phyloP scores from a whole-genome alignment of 2,329 filamentous ascomycete species.

The Penicillium sp. region DNA sequence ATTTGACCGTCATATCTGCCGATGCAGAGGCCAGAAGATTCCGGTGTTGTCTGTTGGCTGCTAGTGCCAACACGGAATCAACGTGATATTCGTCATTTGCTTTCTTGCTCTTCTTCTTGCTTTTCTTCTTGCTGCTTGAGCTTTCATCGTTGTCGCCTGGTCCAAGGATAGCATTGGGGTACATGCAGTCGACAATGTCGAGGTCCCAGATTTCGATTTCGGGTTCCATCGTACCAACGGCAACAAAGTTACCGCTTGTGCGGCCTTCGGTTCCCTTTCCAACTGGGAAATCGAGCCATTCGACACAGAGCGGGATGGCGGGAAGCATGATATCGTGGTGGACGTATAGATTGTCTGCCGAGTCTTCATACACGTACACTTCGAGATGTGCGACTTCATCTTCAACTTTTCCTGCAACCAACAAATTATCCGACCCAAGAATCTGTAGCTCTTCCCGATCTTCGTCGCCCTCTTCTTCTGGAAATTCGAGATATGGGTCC shows the following conservation, averaged over 20 bases:
- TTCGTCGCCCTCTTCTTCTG: slow-evolving; percentile 75
- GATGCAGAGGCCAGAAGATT: slow-evolving; percentile 93
- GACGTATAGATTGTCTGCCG: slow-evolving; percentile 93
- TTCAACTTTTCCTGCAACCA: slow-evolving; percentile 89
- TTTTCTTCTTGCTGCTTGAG: slow-evolving; percentile 71
- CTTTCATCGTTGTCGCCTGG: slow-evolving; percentile 56
- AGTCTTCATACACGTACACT: slow-evolving; percentile 95
- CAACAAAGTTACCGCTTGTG: slow-evolving; percentile 81
- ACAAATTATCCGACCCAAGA: slow-evolving; percentile 83
- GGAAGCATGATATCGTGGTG: slow-evolving; percentile 99
- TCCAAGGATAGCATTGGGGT: slow-evolving; percentile 91
- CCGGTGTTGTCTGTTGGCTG: slow-evolving; percentile 87
- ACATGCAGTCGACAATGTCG: slow-evolving; percentile 95
- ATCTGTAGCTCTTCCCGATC: slow-evolving; percentile 94
- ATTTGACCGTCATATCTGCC: slow-evolving; percentile 93
- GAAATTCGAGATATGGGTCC: slow-evolving; percentile 92
- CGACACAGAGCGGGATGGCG: slow-evolving; percentile 88
- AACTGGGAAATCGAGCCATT: slow-evolving; percentile 93
- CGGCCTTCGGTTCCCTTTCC: slow-evolving; percentile 65
- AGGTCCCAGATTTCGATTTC: slow-evolving; percentile 99
- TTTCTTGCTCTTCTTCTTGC: slow-evolving; percentile 70
- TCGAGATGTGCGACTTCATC: slow-evolving; percentile 96
- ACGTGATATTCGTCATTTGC: slow-evolving; percentile 90
- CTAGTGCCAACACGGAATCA: slow-evolving; percentile 84
- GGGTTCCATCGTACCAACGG: slow-evolving; percentile 93